Base-by-base conservation (phyloP, 495 filamentous ascomycete species). In the Cairneyella variabilis region DNA sequence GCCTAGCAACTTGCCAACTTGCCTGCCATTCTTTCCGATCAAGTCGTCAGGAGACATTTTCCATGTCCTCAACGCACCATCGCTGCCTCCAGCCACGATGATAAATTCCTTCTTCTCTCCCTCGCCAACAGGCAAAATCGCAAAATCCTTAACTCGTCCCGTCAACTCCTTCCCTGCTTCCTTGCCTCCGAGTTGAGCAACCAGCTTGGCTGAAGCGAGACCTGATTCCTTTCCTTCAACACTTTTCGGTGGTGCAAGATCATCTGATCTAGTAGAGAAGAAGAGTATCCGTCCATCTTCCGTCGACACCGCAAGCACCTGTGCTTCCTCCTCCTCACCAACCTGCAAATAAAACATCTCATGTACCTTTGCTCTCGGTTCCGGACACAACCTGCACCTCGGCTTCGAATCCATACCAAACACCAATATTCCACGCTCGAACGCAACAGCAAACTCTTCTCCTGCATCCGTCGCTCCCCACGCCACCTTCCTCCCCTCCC, bases 281-380 rank as follows among this genome's bases (percentile, higher is more conserved):
- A 98, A 95, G 28, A 95, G 58, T 17, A 98, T 73, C 38, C 87
- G 76, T 17, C 95, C 93, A 66, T 97, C 92, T 65, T 97, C 93
- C 0, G 93, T 97, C n/a, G 90, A 89, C 6, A 95, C 72, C 1
- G 83, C 84, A 36, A 98, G 65, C 9, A 92, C 64, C 25, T 69
- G 70, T 18, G 72, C 67, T 14, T 69, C 71, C 26, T 71, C 66
- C 18, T 67, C 60, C 23, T 73, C 71, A 16, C 71, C 70, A 14
- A 73, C 64, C 25, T 70, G 64, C 18, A 93, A 60, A 67, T 95
- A 97, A 49, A 76, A 74, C 37, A 96, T 68, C 65, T 90, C 80
- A 58, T 96, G 91, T 49, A 97, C 67, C 70, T 96, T 97, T 25
- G 81, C 91, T 56, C 68, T 74, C 8, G 83, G 81, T 7, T 72